phyloP scores from a whole-genome alignment of 768 basidiomycete genomes.

The Podaxis carcinomalis region DNA sequence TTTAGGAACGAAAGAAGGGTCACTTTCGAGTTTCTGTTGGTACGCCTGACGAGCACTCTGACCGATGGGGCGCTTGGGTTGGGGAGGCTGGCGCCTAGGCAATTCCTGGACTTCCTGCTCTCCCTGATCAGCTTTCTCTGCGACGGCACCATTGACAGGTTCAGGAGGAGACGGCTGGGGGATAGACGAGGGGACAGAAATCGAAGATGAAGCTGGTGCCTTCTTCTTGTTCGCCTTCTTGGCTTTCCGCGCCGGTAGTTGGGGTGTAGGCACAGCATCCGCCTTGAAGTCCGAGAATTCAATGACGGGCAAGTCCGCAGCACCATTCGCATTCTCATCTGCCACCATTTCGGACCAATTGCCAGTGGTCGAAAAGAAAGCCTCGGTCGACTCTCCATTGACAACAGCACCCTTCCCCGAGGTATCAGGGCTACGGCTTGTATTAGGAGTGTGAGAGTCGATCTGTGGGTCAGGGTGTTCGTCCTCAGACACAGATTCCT shows the following conservation, averaged over 20 bases:
- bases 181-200: slow-evolving; percentile 1
- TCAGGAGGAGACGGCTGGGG: background rate
- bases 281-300: slow-evolving; percentile 68
- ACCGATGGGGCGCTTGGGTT: slow-evolving; percentile 36
- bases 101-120: slow-evolving; percentile 2
- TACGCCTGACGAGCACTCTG: slow-evolving; percentile 82
- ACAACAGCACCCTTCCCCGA: slow-evolving; percentile 24
- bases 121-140: background rate
- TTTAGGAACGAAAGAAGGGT: slow-evolving; percentile 87
- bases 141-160: slow-evolving; percentile 9
- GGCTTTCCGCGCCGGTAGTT: slow-evolving; percentile 33
- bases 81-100: slow-evolving; percentile 7
- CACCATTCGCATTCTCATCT: slow-evolving; percentile 60
- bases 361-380: slow-evolving; percentile 46
- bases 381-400: slow-evolving; percentile 36
- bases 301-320: slow-evolving; percentile 71
- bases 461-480: slow-evolving; percentile 45
- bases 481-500: slow-evolving; percentile 66
- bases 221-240: slow-evolving; percentile 32
- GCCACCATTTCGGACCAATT: slow-evolving; percentile 88
- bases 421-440: slow-evolving; percentile 56
- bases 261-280: slow-evolving; percentile 26
- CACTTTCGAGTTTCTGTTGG: slow-evolving; percentile 72
- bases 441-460: slow-evolving; percentile 61
- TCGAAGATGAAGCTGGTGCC: background rate